A percentile compares a stretch with the other conserved stretches of the same genome.
Evolutionary conservation across 257 asterid genomes (phyloP).

Genomic region (Nicotiana otophora): DNA sequence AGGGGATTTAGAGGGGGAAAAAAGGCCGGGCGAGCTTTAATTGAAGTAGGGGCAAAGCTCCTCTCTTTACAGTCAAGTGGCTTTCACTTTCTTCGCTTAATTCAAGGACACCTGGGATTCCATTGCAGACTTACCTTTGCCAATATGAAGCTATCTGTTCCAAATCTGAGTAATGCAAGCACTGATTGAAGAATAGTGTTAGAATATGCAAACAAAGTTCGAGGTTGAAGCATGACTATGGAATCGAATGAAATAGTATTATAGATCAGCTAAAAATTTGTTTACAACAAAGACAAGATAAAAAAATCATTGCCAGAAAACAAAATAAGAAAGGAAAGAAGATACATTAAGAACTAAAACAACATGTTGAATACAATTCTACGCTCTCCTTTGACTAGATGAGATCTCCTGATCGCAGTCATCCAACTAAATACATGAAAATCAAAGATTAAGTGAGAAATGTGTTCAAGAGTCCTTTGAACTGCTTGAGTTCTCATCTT

Average conservation of each 20-base stretch:
- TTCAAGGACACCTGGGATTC: background rate
- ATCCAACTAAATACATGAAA: background rate
- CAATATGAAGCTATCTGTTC: background rate
- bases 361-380: conserved; percentile 2
- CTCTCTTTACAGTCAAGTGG: too few species aligned
- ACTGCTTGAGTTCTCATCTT: conserved; percentile 8
- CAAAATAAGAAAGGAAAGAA: background rate
- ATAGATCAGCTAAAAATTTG: background rate
- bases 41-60: too few species aligned
- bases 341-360: background rate
- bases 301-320: background rate
- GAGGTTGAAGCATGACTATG: background rate
- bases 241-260: background rate
- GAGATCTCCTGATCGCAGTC: background rate
- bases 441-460: background rate
- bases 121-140: background rate
- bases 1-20: too few species aligned
- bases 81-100: background rate
- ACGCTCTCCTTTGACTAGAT: background rate
- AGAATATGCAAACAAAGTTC: background rate
- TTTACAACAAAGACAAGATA: background rate
- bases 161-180: background rate
- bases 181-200: background rate
- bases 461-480: conserved; percentile 5
- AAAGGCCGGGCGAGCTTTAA: too few species aligned